Conservation (phyloP, 768 basidiomycete genomes). For the Hygrophorus pudorinus region DNA sequence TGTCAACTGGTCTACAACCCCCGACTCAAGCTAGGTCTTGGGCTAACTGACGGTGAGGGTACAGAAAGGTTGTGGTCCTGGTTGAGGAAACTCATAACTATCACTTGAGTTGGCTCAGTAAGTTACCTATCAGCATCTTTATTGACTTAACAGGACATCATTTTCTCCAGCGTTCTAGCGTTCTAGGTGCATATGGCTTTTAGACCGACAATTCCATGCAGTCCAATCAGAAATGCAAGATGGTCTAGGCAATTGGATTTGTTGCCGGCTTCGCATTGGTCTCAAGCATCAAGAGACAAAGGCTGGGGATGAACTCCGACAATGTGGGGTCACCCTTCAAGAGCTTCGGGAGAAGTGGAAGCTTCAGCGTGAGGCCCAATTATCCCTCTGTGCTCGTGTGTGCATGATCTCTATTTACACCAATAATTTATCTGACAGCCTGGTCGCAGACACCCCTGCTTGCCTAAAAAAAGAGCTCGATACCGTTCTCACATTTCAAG, state of each 20-base stretch:
- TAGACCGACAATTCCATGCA: conserved; percentile 21
- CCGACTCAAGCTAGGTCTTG: conserved; percentile 17
- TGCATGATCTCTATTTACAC: conserved; percentile 3
- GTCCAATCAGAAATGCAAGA: conserved; percentile 17
- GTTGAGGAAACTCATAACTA: conserved; percentile 13
- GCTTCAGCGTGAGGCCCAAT: conserved; percentile 20
- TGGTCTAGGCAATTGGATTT: conserved; percentile 25
- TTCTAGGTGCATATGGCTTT: conserved; percentile 20
- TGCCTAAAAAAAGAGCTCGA: conserved; percentile 24
- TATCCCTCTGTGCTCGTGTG: conserved; percentile 20
- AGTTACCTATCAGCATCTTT: not conserved
- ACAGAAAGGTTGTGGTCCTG: conserved; percentile 25
- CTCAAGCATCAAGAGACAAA: conserved; percentile 8
- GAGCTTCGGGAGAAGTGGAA: conserved; percentile 23
- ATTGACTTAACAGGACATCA: not conserved
- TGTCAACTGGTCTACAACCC: conserved; percentile 27
- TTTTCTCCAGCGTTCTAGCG: conserved; percentile 14
- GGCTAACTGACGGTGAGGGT: conserved; percentile 26
- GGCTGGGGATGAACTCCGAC: conserved; percentile 11
- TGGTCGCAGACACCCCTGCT: conserved; percentile 16
- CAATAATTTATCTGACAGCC: not conserved
- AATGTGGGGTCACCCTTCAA: conserved; percentile 8
- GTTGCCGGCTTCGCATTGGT: conserved; percentile 13
- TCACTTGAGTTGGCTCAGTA: conserved; percentile 12
- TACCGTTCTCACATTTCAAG: conserved; percentile 19